Evolutionary conservation across 2,329 filamentous ascomycete genomes (phyloP), one percentile per base, ranked within the genome.

Genomic region (Colletotrichum cuscutae): DNA sequence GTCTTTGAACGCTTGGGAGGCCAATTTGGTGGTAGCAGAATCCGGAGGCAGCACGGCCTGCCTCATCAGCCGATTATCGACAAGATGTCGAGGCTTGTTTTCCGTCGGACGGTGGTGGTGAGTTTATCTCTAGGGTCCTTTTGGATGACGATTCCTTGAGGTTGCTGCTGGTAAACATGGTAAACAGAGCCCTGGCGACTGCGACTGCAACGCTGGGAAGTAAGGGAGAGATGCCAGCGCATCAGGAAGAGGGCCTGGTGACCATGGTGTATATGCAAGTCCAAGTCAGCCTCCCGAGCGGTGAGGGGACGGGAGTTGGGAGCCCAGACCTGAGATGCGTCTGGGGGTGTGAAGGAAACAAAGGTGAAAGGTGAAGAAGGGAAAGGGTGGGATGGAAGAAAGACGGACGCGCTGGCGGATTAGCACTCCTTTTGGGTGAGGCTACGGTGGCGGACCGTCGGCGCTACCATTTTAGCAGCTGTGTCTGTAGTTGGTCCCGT

Each of bases 271-370:
- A 63, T 66, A 74, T 74, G 73, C 73, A 74, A 60, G 70, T 65
- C 69, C 71, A 73, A 73, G 71, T 73, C 71, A 73, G 71, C 71
- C 71, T 58, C 32, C 54, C 67, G 67, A 66, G 71, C 71, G 71
- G 71, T 73, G 71, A 71, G 62, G 68, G 28, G 46, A 52, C 35
- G 67, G 65, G 65, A 68, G 64, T 68, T 57, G 30, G 35, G 15
- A 42, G 37, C 37, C 37, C 37, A 42, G 13, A 13, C 37, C 37
- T 8, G 37, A 6, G 37, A 42, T 42, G 13, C 37, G 37, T 8
- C 15, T 46, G 15, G 37, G 24, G 24, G 35, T 19, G 60, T 53
- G 42, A 19, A 46, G 12, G 60, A 63, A 26, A 30, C 13, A 35
- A 24, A 32, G 22, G 37, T 28, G 35, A 26, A 32, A 52, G 60